Evolutionary conservation across 164 flowering plant genomes (phyloP).

Genomic region (Vitis vinifera): DNA sequence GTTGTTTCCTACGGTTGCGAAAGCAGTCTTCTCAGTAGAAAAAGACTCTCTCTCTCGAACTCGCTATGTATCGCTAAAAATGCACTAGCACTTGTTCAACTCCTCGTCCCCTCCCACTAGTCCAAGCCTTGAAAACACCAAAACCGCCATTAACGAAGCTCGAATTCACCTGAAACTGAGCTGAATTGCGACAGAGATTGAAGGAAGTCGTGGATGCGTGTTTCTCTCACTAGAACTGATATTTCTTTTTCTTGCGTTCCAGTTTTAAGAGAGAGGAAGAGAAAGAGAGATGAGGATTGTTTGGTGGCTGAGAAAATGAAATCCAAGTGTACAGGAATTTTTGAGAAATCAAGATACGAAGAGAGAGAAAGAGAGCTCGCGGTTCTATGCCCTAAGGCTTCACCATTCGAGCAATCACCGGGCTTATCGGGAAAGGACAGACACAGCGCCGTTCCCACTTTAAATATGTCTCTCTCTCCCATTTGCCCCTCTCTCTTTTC

Average conservation of each 20-base stretch:
- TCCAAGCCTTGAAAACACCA: too few species aligned
- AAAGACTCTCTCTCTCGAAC: too few species aligned
- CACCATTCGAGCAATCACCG: slow-evolving; percentile 46
- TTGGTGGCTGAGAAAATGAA: slow-evolving; percentile 6
- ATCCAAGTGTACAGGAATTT: slow-evolving; percentile 12
- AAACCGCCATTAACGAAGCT: too few species aligned
- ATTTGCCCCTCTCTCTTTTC: slow-evolving; percentile 7
- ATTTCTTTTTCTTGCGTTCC: background rate
- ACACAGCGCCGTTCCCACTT: slow-evolving; percentile 46
- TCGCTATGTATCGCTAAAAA: too few species aligned
- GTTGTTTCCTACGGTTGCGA: too few species aligned
- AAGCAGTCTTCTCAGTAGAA: too few species aligned
- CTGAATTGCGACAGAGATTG: too few species aligned
- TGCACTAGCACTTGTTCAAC: too few species aligned
- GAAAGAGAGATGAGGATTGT: background rate
- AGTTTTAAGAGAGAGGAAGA: background rate
- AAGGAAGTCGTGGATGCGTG: too few species aligned
- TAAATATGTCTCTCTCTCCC: slow-evolving; percentile 11
- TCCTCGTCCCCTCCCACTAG: too few species aligned
- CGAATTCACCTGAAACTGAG: too few species aligned
- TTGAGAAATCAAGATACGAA: background rate
- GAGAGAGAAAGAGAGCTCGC: slow-evolving; percentile 17
- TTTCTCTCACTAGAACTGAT: background rate
- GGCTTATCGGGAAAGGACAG: slow-evolving; percentile 64
- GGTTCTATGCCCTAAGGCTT: slow-evolving; percentile 27